Percentiles rank a stretch among this genome's conserved stretches.
These are phyloP conservation scores for Afroboletus lepidellus DNA, from an alignment of 1,284 basidiomycete species.

Conservation along the genomic window DNA sequence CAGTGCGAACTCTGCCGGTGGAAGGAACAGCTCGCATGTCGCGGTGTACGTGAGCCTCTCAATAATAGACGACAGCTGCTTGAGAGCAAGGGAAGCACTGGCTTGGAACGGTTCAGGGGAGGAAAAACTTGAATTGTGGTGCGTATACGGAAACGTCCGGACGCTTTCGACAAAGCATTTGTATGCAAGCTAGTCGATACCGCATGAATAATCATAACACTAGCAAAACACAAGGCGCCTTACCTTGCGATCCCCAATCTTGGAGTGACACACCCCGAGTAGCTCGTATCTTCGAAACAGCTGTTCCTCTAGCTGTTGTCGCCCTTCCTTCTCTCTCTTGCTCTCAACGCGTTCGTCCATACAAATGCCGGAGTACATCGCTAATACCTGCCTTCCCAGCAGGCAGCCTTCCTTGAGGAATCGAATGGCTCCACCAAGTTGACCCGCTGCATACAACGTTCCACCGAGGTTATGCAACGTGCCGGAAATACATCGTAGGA, in stretches of 20 bases:
- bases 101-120: slow-evolving; percentile 32
- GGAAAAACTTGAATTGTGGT: slow-evolving; percentile 24
- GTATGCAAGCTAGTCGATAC: slow-evolving; percentile 51
- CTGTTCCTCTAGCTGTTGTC: slow-evolving; percentile 60
- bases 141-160: slow-evolving; percentile 50
- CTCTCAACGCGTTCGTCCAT: slow-evolving; percentile 11
- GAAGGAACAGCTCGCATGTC: slow-evolving; percentile 58
- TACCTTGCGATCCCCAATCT: slow-evolving; percentile 70
- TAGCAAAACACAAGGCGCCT: slow-evolving; percentile 12
- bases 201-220: slow-evolving; percentile 4
- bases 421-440: slow-evolving; percentile 58
- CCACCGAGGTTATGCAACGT: slow-evolving; percentile 67
- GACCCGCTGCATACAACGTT: slow-evolving; percentile 57
- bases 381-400: slow-evolving; percentile 49
- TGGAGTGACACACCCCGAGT: slow-evolving; percentile 72
- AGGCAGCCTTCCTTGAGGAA: slow-evolving; percentile 63
- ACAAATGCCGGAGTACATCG: slow-evolving; percentile 14
- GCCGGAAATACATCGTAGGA: slow-evolving; percentile 63
- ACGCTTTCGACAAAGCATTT: slow-evolving; percentile 56
- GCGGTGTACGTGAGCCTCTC: slow-evolving; percentile 67
- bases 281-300: slow-evolving; percentile 74
- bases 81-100: slow-evolving; percentile 39
- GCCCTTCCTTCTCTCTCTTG: slow-evolving; percentile 46
- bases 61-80: slow-evolving; percentile 56
- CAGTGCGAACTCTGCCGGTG: slow-evolving; percentile 40